Conservation (phyloP, 768 basidiomycete genomes). For the Mycena latifolia region DNA sequence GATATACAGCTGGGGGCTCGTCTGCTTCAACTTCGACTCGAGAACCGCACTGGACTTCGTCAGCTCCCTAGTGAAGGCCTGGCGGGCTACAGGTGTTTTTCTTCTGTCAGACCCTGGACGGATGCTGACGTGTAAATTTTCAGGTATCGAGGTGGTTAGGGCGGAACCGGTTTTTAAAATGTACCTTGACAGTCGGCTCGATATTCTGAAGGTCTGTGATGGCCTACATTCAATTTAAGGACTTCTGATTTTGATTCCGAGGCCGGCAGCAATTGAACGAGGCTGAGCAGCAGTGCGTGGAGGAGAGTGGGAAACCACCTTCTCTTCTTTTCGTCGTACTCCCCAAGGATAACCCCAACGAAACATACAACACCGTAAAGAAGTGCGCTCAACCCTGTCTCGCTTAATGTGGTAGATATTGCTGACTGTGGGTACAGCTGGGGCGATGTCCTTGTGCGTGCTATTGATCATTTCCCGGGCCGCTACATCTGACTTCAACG, state of each 20-base stretch:
- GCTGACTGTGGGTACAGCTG: slow-evolving; percentile 59
- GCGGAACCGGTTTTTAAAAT: background rate
- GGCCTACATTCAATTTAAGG: background rate
- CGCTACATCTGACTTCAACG: slow-evolving; percentile 37
- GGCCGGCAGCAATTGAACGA: slow-evolving; percentile 1
- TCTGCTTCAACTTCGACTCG: slow-evolving; percentile 67
- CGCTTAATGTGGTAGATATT: background rate
- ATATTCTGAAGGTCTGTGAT: background rate
- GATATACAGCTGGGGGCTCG: slow-evolving; percentile 70
- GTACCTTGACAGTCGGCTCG: background rate
- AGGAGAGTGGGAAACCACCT: slow-evolving; percentile 57
- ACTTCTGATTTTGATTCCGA: background rate
- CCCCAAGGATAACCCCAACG: slow-evolving; percentile 78
- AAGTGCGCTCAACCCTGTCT: slow-evolving; percentile 65
- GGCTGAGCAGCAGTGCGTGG: slow-evolving; percentile 71
- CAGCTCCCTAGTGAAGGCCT: slow-evolving; percentile 59
- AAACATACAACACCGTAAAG: slow-evolving; percentile 77
- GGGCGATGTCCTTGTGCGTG: slow-evolving; percentile 70
- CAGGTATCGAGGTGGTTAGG: slow-evolving; percentile 2
- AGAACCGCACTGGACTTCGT: slow-evolving; percentile 54
- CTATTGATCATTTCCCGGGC: background rate
- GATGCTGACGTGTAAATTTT: background rate
- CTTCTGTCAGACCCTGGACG: too few species aligned
- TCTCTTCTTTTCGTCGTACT: slow-evolving; percentile 74
- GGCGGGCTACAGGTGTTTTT: slow-evolving; percentile 64